Base-by-base conservation (phyloP, 2,329 filamentous ascomycete genomes). In the Diplodia mutila region DNA sequence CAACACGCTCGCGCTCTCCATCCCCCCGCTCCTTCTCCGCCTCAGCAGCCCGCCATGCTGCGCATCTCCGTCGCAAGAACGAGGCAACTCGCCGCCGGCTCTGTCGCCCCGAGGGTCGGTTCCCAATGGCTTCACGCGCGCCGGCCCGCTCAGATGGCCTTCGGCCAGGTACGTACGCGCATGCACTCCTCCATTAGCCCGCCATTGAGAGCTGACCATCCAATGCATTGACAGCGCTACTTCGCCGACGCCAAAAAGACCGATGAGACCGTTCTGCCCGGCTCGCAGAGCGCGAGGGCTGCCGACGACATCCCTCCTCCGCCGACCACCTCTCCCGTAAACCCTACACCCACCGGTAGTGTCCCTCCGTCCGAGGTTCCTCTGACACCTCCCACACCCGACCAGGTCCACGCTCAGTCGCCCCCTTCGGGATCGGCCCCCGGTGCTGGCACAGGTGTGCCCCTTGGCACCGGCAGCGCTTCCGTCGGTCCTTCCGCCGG, bases 11-110 rank as follows among this genome's bases (percentile, higher is more conserved):
- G 49, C 49, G 61, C 67, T 67, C 25, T 52, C 63, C 61, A 64
- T 63, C 66, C 52, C 59, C 32, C 51, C 49, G 66, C 66, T 68
- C 59, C 61, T 55, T 46, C 57, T 55, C 53, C 49, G 34, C 66
- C 34, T 34, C 21, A 74, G 75, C 79, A 79, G 83, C 82, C 77
- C 80, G 82, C 75, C 73, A 86, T 86, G 85, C 82, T 86, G 83
- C 84, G 84, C 79, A 82, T 81, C 74, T 84, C 84, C 75, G 79
- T 86, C 78, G 75, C 78, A 71, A 78, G 82, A 71, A 78, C 82
- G 75, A 83, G 80, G 71, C 77, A 78, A 72, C 71, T 80, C 71
- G 75, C 80, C 75, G 75, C 77, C 68, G 75, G 75, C 70, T 73
- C 78, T 67, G 73, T 75, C 75, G 78, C 76, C 70, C 76, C 77